Conservation (phyloP, 2,329 filamentous ascomycete species). For the Cercospora citrullina region DNA sequence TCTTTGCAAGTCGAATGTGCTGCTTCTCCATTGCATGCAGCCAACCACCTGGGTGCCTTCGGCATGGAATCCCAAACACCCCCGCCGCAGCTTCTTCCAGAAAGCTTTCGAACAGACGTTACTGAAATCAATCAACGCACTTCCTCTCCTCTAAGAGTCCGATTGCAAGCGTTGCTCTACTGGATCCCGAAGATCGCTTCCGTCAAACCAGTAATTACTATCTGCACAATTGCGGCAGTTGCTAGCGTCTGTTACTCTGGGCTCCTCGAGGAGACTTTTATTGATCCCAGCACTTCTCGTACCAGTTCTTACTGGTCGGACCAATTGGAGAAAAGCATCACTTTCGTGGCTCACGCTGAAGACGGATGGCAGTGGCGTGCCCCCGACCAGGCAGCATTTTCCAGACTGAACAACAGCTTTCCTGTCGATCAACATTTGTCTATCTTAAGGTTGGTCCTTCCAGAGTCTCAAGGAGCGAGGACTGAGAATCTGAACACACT, state of each 20-base stretch:
- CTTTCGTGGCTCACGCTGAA: background rate
- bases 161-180: background rate
- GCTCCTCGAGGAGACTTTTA: background rate
- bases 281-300: background rate
- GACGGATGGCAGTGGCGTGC: background rate
- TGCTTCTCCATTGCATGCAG: background rate
- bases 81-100: background rate
- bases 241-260: background rate
- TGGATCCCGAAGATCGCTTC: background rate
- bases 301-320: background rate
- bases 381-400: background rate
- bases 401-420: background rate
- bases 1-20: too few species aligned
- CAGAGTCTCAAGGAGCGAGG: background rate
- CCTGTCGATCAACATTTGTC: background rate
- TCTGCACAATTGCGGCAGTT: background rate
- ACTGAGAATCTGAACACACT: background rate
- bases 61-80: background rate
- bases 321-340: background rate
- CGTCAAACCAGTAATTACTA: background rate
- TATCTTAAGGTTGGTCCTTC: background rate
- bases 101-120: background rate
- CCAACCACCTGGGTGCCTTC: background rate
- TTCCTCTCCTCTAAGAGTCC: background rate
- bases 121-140: background rate